These are phyloP conservation scores for Carex parvula DNA, from an alignment of 176 grass and related monocot species.

Conservation along the genomic window DNA sequence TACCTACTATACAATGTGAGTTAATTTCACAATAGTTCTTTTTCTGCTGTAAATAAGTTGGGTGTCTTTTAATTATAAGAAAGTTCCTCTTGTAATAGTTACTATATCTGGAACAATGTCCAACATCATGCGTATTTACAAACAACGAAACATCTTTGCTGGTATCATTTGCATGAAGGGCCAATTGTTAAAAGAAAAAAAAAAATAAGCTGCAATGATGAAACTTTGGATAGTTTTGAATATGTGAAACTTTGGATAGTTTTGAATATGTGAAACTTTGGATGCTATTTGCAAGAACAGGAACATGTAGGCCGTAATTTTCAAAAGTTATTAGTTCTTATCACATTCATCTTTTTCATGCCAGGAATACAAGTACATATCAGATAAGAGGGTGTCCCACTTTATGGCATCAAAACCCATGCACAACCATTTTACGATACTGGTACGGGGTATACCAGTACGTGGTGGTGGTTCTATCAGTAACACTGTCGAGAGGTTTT, in stretches of 20 bases:
- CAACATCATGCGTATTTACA: not conserved
- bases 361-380: slow-evolving; percentile 88
- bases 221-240: too few species aligned
- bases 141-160: not conserved
- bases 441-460: slow-evolving; percentile 84
- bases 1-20: slow-evolving; percentile 88
- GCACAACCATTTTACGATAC: slow-evolving; percentile 73
- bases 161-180: not conserved
- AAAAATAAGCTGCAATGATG: not conserved
- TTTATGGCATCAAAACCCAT: slow-evolving; percentile 70
- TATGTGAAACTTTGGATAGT: too few species aligned
- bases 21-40: slow-evolving; percentile 17
- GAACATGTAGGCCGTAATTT: not conserved
- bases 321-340: slow-evolving; percentile 4
- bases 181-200: not conserved
- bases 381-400: slow-evolving; percentile 69
- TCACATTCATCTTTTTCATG: slow-evolving; percentile 8
- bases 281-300: slow-evolving; percentile 18
- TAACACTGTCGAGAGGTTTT: slow-evolving; percentile 73
- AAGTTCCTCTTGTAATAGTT: not conserved
- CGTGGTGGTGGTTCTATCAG: slow-evolving; percentile 49
- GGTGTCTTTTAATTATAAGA: not conserved
- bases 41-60: not conserved
- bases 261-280: not conserved
- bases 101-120: not conserved